Base-by-base conservation (phyloP, 129 eudicot species). In the Lactuca sativa region DNA sequence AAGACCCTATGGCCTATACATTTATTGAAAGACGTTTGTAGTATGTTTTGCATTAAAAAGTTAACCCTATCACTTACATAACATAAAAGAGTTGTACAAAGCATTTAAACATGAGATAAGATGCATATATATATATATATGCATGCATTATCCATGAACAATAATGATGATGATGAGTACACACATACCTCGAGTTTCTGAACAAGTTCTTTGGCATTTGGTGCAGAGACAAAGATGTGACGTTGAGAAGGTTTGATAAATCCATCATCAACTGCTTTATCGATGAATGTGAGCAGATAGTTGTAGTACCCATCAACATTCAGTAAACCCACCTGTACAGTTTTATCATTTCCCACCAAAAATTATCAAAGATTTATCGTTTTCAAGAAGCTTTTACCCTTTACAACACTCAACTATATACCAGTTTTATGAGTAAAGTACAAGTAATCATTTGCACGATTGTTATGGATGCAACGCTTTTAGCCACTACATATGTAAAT, bases 251-350 rank as follows among this genome's bases (percentile, higher is more conserved):
- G 96, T 78, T 84, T 79, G 62, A 89, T 89, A 86, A 89, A 89
- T n/a, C 93, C 96, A 77, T 84, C 96, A 70, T 89, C 96, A 2
- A 89, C 92, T 67, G 96, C 96, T 82, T 86, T 86, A 79, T 89
- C 96, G 48, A 89, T 86, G 90, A 89, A 89, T 56, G 87, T 84
- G 25, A 86, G 80, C 66, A 89, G 80, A 74, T 72, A 74, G 84
- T 89, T 78, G 79, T 89, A 89, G 75, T 79, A 89, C 14, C 96
- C 96, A 82, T 89, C 96, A 6, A 89, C 96, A 33, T 89, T 89
- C 57, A 89, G 84, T 69, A 89, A 78, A 0, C 96, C 96, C 70
- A 89, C 96, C 96, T 89, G 81, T 74, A 70, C 37, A 51, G 67
- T 36, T 25, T 25, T 4, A 36, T 60, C 36, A 53, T 40, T 47